Conservation (phyloP, 2,329 filamentous ascomycete genomes). For the Fusarium austroafricanum region DNA sequence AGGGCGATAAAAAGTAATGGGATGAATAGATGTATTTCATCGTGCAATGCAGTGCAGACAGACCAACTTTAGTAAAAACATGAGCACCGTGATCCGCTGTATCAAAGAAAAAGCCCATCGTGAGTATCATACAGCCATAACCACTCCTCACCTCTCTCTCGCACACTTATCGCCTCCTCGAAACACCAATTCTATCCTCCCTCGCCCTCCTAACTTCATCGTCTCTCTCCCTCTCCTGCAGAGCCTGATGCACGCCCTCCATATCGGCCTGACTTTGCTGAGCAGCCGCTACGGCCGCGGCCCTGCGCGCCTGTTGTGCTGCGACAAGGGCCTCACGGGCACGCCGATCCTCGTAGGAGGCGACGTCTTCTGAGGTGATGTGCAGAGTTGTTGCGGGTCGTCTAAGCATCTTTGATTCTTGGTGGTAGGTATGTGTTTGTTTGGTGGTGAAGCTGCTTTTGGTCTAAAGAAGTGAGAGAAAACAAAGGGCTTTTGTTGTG, state of each 20-base stretch:
- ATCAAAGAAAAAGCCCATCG: neutral
- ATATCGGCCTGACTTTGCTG: slow-evolving; percentile 40
- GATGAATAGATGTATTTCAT: slow-evolving; percentile 4
- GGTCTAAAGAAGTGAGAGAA: neutral
- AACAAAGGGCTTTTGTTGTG: slow-evolving; percentile 20
- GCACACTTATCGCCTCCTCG: slow-evolving; percentile 32
- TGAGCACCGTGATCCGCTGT: neutral
- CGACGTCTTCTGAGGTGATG: slow-evolving; percentile 77
- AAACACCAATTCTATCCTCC: slow-evolving; percentile 55
- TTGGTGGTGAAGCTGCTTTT: neutral
- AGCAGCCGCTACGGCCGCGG: slow-evolving; percentile 40
- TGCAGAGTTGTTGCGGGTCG: slow-evolving; percentile 74
- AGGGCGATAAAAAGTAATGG: slow-evolving; percentile 25
- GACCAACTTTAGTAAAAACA: neutral
- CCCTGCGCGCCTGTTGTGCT: slow-evolving; percentile 48
- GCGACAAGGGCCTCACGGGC: slow-evolving; percentile 54
- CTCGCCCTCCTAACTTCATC: slow-evolving; percentile 47
- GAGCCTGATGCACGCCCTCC: slow-evolving; percentile 47
- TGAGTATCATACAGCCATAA: neutral
- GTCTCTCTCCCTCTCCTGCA: slow-evolving; percentile 44
- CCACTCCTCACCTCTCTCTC: neutral
- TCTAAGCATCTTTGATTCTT: slow-evolving; percentile 65
- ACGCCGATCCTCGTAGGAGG: slow-evolving; percentile 74
- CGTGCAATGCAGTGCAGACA: neutral
- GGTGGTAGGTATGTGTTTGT: neutral